phyloP scores from a whole-genome alignment of 768 basidiomycete genomes.

The Leccinum incarnatum region DNA sequence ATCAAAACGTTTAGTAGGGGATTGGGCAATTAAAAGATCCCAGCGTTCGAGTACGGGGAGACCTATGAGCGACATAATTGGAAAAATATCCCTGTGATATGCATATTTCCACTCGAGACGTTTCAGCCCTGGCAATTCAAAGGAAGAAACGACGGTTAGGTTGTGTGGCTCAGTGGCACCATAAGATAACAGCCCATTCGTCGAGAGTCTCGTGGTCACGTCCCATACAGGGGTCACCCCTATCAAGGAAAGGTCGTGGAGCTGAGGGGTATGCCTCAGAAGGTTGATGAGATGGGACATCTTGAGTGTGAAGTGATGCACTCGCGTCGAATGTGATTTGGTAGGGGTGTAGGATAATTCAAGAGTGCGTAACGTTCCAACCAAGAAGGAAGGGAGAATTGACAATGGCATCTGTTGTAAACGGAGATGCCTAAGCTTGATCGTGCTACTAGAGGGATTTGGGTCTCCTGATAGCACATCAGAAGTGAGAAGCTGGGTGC shows the following conservation, averaged over 20 bases:
- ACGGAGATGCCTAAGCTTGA: slow-evolving; percentile 34
- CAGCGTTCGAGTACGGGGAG: slow-evolving; percentile 42
- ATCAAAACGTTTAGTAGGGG: slow-evolving; percentile 28
- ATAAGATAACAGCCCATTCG: slow-evolving; percentile 11
- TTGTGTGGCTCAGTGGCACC: slow-evolving; percentile 7
- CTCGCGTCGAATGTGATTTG: slow-evolving; percentile 15
- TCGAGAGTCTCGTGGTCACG: slow-evolving; percentile 12
- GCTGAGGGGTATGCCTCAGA: slow-evolving; percentile 36
- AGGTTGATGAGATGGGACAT: slow-evolving; percentile 41
- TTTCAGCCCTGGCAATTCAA: slow-evolving; percentile 40
- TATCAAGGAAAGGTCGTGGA: slow-evolving; percentile 42
- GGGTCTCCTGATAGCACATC: slow-evolving; percentile 17
- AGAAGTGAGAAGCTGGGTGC: slow-evolving; percentile 23
- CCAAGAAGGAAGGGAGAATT: slow-evolving; percentile 35
- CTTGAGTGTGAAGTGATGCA: slow-evolving; percentile 35
- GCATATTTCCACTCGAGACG: slow-evolving; percentile 50
- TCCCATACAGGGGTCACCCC: slow-evolving; percentile 44
- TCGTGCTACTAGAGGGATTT: slow-evolving; percentile 1
- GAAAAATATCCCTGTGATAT: slow-evolving; percentile 39
- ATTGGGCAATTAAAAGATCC: slow-evolving; percentile 43
- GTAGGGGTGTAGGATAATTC: slow-evolving; percentile 41
- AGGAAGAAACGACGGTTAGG: slow-evolving; percentile 14
- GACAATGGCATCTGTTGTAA: slow-evolving; percentile 42
- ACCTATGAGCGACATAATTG: slow-evolving; percentile 41
- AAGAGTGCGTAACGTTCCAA: slow-evolving; percentile 40